Conservation (phyloP, 2,329 filamentous ascomycete species). For the Penicillium hordei region DNA sequence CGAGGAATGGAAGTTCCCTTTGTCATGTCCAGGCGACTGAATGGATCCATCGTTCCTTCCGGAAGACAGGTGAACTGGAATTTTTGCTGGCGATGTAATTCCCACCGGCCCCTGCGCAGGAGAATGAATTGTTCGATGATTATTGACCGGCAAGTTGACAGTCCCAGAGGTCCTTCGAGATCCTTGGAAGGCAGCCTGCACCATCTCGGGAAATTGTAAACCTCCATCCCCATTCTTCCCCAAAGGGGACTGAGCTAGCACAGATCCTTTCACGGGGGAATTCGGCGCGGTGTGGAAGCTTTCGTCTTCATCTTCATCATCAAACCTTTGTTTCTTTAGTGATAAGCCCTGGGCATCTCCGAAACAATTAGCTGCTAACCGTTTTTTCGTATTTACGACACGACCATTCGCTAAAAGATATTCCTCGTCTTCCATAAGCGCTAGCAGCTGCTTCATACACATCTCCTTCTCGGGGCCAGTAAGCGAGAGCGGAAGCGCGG, state of each 20-base stretch:
- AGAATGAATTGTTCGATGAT: not conserved
- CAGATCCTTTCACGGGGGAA: conserved; percentile 25
- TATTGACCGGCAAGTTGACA: not conserved
- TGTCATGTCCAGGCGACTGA: not conserved
- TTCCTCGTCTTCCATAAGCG: conserved; percentile 34
- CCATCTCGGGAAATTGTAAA: not conserved
- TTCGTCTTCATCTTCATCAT: conserved; percentile 21
- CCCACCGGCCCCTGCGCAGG: not conserved
- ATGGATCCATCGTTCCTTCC: not conserved
- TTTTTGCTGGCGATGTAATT: not conserved
- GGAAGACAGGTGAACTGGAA: not conserved
- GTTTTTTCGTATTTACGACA: conserved; percentile 5
- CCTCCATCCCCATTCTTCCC: not conserved
- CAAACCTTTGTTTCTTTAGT: conserved; percentile 8
- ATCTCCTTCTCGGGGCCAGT: conserved; percentile 23
- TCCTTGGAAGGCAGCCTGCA: not conserved
- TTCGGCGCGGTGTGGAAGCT: conserved; percentile 34
- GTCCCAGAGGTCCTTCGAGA: not conserved
- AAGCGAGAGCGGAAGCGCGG: conserved; percentile 7
- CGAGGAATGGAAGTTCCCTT: not conserved
- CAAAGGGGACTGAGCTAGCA: not conserved
- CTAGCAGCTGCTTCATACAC: conserved; percentile 30
- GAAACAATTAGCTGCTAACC: conserved; percentile 5
- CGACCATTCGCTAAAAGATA: conserved; percentile 27
- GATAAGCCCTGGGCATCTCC: conserved; percentile 10